Base-by-base conservation (phyloP, 768 basidiomycete species). In the Roridomyces roridus region DNA sequence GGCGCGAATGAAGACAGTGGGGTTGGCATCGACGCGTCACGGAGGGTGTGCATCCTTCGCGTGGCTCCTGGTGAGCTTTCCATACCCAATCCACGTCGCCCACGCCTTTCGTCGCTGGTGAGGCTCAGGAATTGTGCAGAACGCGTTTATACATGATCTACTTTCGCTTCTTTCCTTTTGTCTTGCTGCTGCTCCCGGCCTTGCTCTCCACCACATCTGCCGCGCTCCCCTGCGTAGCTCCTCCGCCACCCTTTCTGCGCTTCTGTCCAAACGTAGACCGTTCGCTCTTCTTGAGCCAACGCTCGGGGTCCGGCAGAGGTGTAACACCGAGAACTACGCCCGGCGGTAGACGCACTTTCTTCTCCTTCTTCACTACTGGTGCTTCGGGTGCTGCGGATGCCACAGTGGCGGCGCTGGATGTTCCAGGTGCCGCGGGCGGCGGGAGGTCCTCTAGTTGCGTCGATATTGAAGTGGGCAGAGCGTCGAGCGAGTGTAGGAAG, bases 231-330 rank as follows among this genome's bases (percentile, higher is more conserved):
- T 92, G 91, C 14, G 88, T 92, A 20, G 90, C 89, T 10, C 80
- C 80, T 35, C 85, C 85, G 41, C 74, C 76, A 3, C 76, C 78
- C 64, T 80, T 85, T 63, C 82, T 82, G 69, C 83, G 79, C 67
- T 73, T 83, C 37, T 80, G 80, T 48, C 77, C 77, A 68, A 82
- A 85, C 24, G 78, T 83, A 14, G 88, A 81, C 45, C 91, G 78
- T 70, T 92, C 90, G 48, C 84, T 89, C 77, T 92, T 94, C 83
- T 94, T 94, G 57, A 94, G 69, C 92, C 92, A 94, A 59, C 92
- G 77, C 70, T 94, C 92, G 23, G 92, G 91, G 73, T 94, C 92
- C 28, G 92, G 92, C 17, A 85, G 80, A 25, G 91, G 91, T 5
- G 91, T 92, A 12, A 91, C 85, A 18, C 92, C 91, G 17, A 86